Conservation (phyloP, 1,284 basidiomycete species). For the Rhodotorula sp. region DNA sequence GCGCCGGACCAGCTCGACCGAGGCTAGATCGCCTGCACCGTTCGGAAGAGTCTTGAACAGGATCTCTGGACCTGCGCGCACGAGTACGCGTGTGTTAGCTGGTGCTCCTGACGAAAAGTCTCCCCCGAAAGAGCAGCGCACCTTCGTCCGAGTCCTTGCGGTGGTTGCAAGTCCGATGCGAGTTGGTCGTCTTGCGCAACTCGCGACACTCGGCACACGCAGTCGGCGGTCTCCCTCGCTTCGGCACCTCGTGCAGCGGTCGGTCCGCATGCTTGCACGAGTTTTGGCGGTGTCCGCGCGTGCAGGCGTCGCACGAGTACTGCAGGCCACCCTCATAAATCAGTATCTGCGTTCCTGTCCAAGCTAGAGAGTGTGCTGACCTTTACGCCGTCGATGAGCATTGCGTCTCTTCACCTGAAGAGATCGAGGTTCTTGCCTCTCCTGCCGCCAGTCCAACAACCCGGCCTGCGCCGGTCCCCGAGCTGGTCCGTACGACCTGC, state of each 20-base stretch:
- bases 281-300: constrained; percentile 28
- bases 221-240: constrained; percentile 13
- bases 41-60: constrained; percentile 21
- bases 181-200: constrained; percentile 17
- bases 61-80: background rate
- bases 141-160: constrained; percentile 4
- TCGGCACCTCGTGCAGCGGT: constrained; percentile 24
- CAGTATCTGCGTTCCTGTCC: no score
- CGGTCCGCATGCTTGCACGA: constrained; percentile 25
- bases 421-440: no score
- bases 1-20: constrained; percentile 16
- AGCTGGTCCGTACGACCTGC: no score
- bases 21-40: constrained; percentile 7
- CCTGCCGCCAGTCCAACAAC: no score
- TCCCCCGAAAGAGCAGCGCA: background rate
- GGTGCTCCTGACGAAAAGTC: no score
- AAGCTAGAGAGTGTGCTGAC: background rate
- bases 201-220: constrained; percentile 21
- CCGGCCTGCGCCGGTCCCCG: no score
- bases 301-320: constrained; percentile 25
- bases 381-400: constrained; percentile 35
- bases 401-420: background rate
- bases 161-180: constrained; percentile 24
- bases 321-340: background rate
- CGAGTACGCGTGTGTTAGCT: no score